Evolutionary conservation across 2,329 filamentous ascomycete genomes (phyloP), one percentile per base, ranked within the genome.

Genomic region (Trichothecium sympodiale): DNA sequence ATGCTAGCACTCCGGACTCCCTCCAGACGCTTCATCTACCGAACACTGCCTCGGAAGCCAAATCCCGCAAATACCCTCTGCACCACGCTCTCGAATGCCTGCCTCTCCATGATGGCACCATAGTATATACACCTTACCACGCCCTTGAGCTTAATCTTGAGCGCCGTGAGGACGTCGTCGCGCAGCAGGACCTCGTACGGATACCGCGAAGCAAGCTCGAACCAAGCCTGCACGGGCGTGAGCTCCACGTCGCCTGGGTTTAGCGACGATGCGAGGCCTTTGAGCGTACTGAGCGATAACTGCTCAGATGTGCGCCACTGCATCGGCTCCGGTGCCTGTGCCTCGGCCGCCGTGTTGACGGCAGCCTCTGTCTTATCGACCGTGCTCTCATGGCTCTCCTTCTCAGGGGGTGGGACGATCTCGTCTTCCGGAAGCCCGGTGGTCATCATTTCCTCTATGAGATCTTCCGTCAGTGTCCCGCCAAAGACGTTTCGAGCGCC

Each of bases 161-260:
- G 50, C 17, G 36, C 34, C 8, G 56, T 58, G 29, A 69, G 44
- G 26, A 57, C 47, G 16, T 45, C 46, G 0, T 37, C 37, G 31
- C 56, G 46, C 35, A 65, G 46, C n/a, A 69, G 51, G 13, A 55
- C 36, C 9, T 43, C 55, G n/a, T 52, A 42, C 16, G 62, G 59
- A 43, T 63, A 69, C 27, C 54, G 47, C 4, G 42, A 48, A 17
- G 59, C 60, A 17, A 72, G 57, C 55, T 72, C 68, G 47, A 72
- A 73, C 68, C 67, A 72, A 2, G 62, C 67, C 51, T 72, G 68
- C 17, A 72, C 62, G 13, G 69, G 68, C 18, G 67, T 61, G 28
- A 71, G 46, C 47, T 71, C 67, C 14, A 49, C 37, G 34, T 50
- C 46, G 18, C 59, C 54, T 4, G 58, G 54, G 46, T 62, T 66